A percentile compares a stretch with the other conserved stretches of the same genome.
Conservation (phyloP, 352 stramenopile genomes). For the Globisporangium barbulae region DNA sequence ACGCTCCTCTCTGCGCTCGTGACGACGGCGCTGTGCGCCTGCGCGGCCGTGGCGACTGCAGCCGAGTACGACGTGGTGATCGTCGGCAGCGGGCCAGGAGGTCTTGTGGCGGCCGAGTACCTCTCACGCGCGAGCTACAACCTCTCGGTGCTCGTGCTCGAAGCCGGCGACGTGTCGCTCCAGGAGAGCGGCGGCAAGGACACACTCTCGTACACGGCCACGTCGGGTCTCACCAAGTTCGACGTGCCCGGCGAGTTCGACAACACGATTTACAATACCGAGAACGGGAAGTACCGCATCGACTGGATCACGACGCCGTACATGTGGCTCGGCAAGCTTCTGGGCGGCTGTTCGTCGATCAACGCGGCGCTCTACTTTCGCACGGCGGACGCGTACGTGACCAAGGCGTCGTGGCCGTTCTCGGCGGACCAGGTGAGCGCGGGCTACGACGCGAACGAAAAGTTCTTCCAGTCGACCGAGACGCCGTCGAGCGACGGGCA, state of each 20-base stretch:
- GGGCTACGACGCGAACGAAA: slow-evolving; percentile 48
- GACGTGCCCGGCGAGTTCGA: slow-evolving; percentile 67
- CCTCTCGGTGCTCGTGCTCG: slow-evolving; percentile 30
- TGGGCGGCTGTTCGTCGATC: slow-evolving; percentile 78
- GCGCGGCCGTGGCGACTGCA: background rate
- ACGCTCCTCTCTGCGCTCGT: background rate
- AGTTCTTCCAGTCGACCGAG: slow-evolving; percentile 38
- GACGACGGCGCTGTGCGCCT: background rate
- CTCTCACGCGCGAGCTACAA: slow-evolving; percentile 23
- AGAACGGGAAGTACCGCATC: slow-evolving; percentile 41
- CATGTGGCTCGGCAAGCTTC: slow-evolving; percentile 60
- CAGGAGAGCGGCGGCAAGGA: slow-evolving; percentile 44
- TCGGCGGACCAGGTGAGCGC: slow-evolving; percentile 46
- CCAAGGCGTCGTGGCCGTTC: slow-evolving; percentile 39
- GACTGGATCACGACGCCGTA: slow-evolving; percentile 39
- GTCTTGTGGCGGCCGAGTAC: slow-evolving; percentile 51
- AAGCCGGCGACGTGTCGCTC: slow-evolving; percentile 34
- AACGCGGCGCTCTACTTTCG: slow-evolving; percentile 81
- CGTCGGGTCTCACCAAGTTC: slow-evolving; percentile 50
- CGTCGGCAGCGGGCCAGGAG: slow-evolving; percentile 53
- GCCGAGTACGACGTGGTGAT: slow-evolving; percentile 53
- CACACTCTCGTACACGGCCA: slow-evolving; percentile 36
- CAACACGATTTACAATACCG: slow-evolving; percentile 42
- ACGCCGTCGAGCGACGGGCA: slow-evolving; percentile 46
- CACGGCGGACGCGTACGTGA: slow-evolving; percentile 46